Evolutionary conservation across 163 green algal genomes (phyloP).

Genomic region (Scenedesmus sp.): DNA sequence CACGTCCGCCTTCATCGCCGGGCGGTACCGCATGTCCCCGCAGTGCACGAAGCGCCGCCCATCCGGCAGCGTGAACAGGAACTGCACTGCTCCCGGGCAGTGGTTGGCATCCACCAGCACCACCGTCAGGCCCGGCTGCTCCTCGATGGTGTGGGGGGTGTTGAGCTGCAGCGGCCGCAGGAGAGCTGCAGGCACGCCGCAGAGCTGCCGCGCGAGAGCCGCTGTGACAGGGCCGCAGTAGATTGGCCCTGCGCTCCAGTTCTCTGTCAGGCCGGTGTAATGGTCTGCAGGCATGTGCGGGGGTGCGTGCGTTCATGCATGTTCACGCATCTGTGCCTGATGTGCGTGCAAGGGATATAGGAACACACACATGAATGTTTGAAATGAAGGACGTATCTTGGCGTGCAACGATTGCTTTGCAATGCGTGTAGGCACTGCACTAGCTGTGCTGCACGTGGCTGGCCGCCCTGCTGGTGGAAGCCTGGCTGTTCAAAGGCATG

Average conservation of each 20-base stretch:
- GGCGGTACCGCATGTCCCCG: conserved; percentile 79
- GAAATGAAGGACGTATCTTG: too few relatives aligned
- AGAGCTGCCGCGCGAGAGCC: conserved; percentile 66
- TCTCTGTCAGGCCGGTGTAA: conserved; percentile 84
- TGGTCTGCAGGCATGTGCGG: conserved; percentile 78
- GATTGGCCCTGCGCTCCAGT: conserved; percentile 85
- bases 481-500: too few relatives aligned
- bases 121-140: conserved; percentile 54
- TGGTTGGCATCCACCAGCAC: conserved; percentile 94
- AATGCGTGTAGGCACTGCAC: too few relatives aligned
- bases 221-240: conserved; percentile 90
- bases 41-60: conserved; percentile 74
- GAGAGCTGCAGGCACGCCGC: conserved; percentile 62
- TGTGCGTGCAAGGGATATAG: too few relatives aligned
- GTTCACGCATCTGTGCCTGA: background rate
- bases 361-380: too few relatives aligned
- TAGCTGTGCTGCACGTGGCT: too few relatives aligned
- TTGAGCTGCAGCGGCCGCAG: conserved; percentile 72
- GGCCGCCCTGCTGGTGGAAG: too few relatives aligned
- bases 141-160: conserved; percentile 60
- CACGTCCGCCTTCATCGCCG: conserved; percentile 61
- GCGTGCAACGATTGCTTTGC: too few relatives aligned
- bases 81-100: conserved; percentile 91
- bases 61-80: conserved; percentile 83
- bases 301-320: background rate